Evolutionary conservation across 495 filamentous ascomycete species (phyloP), one percentile per base, ranked within the genome.

Genomic region (Xylaria bambusicola): DNA sequence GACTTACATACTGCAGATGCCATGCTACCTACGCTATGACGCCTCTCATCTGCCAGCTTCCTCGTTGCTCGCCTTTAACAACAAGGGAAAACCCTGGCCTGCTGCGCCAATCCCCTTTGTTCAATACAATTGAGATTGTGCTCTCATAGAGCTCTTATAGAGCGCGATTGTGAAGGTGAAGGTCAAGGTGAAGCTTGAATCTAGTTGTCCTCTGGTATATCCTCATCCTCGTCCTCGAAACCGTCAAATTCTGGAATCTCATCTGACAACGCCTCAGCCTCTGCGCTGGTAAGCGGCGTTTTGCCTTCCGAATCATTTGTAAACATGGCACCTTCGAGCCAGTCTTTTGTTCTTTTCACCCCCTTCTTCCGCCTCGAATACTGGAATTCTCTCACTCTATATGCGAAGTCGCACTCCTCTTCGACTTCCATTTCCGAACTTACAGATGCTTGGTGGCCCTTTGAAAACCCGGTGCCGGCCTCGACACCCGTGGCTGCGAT

Each of bases 361-460:
- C 3, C 6, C 24, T 15, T 21, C 44, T 47, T 47, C 44, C 44
- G 44, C 44, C 44, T 47, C 7, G 44, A 47, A 17, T 47, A 47
- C 18, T 47, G 44, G 18, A 47, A 47, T 15, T 47, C 44, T 17
- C 44, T 47, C 7, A 47, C 44, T 15, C 18, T 23, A 27, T 47
- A 47, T 23, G 44, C 44, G 18, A 47, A 47, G 17, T 23, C 44
- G 24, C 44, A 47, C 44, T 47, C 44, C 44, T 47, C 44, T 27
- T 47, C 4, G 4, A 47, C 44, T 27, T 47, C 44, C 18, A 47
- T 23, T 47, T 23, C 44, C 44, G 44, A 47, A 23, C 44, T 27
- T 27, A 17, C 17, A 4, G 18, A 23, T 6, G 44, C 44, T 21
- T 27, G 6, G 13, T 20, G 20, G 44, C 44, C 17, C 44, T 27